These are phyloP conservation scores for Neurospora africana DNA, from an alignment of 495 filamentous ascomycete genomes.

Conservation along the genomic window DNA sequence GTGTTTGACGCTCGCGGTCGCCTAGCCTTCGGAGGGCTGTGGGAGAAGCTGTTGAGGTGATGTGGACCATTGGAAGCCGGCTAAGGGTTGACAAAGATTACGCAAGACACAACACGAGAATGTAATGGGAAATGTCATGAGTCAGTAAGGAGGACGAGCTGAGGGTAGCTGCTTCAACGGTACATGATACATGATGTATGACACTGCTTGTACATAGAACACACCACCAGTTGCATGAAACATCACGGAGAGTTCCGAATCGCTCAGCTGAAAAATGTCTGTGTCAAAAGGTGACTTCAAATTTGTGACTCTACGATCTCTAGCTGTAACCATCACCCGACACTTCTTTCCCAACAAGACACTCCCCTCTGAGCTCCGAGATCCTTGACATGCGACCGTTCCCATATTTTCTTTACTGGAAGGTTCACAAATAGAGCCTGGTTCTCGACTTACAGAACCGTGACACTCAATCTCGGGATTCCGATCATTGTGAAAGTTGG, in stretches of 20 bases:
- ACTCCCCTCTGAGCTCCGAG: too few relatives aligned
- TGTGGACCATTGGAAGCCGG: neutral
- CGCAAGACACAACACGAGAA: neutral
- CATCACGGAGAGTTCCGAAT: too few relatives aligned
- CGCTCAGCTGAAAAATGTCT: too few relatives aligned
- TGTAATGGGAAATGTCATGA: neutral
- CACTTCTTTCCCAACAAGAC: neutral
- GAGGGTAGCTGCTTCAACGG: neutral
- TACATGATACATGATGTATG: neutral
- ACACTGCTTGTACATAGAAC: neutral
- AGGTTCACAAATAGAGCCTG: too few relatives aligned
- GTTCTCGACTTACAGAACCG: too few relatives aligned
- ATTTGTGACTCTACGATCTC: too few relatives aligned
- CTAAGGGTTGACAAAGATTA: neutral
- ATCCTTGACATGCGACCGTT: too few relatives aligned
- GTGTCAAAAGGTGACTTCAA: too few relatives aligned
- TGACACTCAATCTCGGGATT: too few relatives aligned
- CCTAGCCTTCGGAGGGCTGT: neutral
- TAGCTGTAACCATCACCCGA: neutral
- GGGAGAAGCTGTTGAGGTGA: neutral
- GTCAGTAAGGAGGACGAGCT: too few relatives aligned
- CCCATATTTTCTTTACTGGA: too few relatives aligned
- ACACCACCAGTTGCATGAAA: neutral
- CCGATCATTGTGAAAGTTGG: too few relatives aligned
- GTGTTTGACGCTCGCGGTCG: neutral